Base-by-base conservation (phyloP, 2,329 filamentous ascomycete species). In the Aspergillus flavus region DNA sequence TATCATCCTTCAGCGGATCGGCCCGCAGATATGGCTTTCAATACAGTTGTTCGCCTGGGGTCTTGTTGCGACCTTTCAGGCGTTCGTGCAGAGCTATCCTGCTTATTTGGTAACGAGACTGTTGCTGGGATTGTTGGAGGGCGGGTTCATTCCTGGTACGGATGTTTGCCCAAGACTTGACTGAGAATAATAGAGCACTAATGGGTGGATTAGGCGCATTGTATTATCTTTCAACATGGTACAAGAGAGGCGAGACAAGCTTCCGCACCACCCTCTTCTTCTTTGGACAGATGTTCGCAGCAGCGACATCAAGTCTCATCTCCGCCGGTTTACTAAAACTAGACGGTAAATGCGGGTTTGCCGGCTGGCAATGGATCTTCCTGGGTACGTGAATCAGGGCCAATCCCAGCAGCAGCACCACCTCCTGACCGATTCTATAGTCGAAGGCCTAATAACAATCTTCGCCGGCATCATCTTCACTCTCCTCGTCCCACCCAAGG, bases 31-130 rank as follows among this genome's bases (percentile, higher is more conserved):
- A 55, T 87, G 85, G 84, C 75, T 87, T 1, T 82, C 84, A 0
- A 75, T 81, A 0, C 84, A 87, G 68, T 72, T 87, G 23, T 83
- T 86, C 66, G 77, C 84, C 46, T 87, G 79, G 76, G 84, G 85
- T 6, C 76, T 81, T 21, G 83, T 87, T 58, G 82, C 80, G 28
- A 85, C 83, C 0, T 85, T 86, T 68, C 85, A 87, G 68, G 80
- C 83, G 4, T 87, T 85, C 68, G 78, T 83, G 58, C 76, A 75
- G 34, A 80, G 75, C 43, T 83, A 84, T 50, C 78, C 75, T 1
- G 78, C 79, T 3, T 86, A 82, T 67, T 73, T 87, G 32, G 79
- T 77, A 0, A 84, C 83, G 0, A 78, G 85, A 0, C 79, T 87
- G 58, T 72, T 87, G 0, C 79, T 87, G 0, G 85, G 84, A 1